These are phyloP conservation scores for Cercospora zeae-maydis DNA, from an alignment of 2,329 filamentous ascomycete genomes.

Conservation along the genomic window DNA sequence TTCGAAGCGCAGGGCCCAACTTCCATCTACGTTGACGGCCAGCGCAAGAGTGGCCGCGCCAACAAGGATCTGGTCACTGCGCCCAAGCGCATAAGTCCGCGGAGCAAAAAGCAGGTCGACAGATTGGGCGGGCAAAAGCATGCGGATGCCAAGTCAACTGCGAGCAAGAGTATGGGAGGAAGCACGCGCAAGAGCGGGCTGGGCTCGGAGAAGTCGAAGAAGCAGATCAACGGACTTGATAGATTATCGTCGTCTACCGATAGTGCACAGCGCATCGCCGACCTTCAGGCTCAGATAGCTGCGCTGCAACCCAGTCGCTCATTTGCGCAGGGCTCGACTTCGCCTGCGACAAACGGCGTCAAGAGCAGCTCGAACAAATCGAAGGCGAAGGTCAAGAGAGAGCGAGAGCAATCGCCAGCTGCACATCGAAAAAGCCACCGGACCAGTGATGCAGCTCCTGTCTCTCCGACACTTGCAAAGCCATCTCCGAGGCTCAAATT, in stretches of 20 bases:
- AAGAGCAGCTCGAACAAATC: constrained; percentile 27
- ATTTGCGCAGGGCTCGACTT: constrained; percentile 17
- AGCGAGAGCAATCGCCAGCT: constrained; percentile 17
- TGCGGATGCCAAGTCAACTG: constrained; percentile 20
- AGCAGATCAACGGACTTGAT: constrained; percentile 16
- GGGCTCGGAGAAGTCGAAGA: constrained; percentile 13
- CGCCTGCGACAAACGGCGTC: constrained; percentile 5
- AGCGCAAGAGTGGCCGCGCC: constrained; percentile 59
- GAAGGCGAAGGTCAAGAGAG: constrained; percentile 10
- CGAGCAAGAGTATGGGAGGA: constrained; percentile 19
- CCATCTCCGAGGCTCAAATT: constrained; percentile 33
- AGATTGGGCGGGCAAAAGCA: constrained; percentile 24
- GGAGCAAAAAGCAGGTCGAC: constrained; percentile 32
- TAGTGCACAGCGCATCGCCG: constrained; percentile 27
- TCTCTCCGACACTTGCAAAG: constrained; percentile 24
- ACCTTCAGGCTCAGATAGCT: constrained; percentile 33
- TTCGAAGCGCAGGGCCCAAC: constrained; percentile 81
- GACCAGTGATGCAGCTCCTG: constrained; percentile 15
- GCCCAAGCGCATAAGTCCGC: constrained; percentile 33
- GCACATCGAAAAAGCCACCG: constrained; percentile 23
- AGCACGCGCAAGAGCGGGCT: constrained; percentile 17
- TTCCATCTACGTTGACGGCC: constrained; percentile 66
- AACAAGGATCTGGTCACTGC: constrained; percentile 37
- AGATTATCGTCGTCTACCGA: constrained; percentile 16
- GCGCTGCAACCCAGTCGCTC: constrained; percentile 30